Conservation (phyloP, 2,329 filamentous ascomycete species). For the Alternaria triticina region DNA sequence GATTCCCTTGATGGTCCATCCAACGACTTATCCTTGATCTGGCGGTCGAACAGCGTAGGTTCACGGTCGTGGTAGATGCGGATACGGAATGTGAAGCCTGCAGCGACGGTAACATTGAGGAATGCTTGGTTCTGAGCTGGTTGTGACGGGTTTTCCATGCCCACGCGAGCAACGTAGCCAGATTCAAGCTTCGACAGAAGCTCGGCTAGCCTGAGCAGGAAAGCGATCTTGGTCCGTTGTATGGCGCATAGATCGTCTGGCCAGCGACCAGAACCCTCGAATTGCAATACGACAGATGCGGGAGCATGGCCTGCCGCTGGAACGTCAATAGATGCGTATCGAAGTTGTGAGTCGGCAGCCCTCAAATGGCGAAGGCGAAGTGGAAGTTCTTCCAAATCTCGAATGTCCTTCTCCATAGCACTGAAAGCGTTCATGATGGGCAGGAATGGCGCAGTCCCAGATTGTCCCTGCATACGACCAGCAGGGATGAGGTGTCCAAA, state of each 20-base stretch:
- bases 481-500: constrained; percentile 55
- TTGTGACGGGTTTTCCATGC: constrained; percentile 76
- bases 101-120: constrained; percentile 78
- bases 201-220: constrained; percentile 75
- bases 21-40: constrained; percentile 74
- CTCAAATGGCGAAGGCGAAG: constrained; percentile 84
- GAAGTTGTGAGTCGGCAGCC: constrained; percentile 73
- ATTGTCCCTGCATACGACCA: constrained; percentile 42
- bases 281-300: constrained; percentile 83
- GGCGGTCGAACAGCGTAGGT: constrained; percentile 77
- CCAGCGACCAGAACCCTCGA: constrained; percentile 93
- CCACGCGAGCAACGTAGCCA: constrained; percentile 71
- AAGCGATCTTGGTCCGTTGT: constrained; percentile 91
- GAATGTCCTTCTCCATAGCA: constrained; percentile 76
- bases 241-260: constrained; percentile 90
- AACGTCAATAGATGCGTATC: constrained; percentile 70
- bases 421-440: constrained; percentile 73
- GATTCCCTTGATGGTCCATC: constrained; percentile 71
- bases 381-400: constrained; percentile 80
- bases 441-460: constrained; percentile 66
- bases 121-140: constrained; percentile 79
- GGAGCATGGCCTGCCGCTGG: constrained; percentile 61
- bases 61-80: constrained; percentile 91
- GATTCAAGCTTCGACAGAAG: constrained; percentile 70
- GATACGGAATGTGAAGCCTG: constrained; percentile 77